phyloP scores from a whole-genome alignment of 495 filamentous ascomycete species.

The Extremus antarcticus region DNA sequence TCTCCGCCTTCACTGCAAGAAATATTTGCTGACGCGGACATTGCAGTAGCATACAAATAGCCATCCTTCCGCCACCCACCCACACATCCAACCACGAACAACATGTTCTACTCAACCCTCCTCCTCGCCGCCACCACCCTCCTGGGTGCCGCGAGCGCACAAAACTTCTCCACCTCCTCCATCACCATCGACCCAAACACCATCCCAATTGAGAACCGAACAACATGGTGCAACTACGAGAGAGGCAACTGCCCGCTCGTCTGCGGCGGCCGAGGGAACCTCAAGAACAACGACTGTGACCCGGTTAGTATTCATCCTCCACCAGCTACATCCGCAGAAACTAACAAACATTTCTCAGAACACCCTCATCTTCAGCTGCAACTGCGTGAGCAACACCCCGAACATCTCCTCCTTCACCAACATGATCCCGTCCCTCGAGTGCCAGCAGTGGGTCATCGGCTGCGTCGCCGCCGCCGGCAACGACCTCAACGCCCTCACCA shows the following conservation, averaged over 20 bases:
- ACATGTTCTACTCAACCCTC: constrained; percentile 31
- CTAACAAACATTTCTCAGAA: constrained; percentile 27
- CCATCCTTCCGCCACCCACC: background rate
- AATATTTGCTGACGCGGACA: background rate
- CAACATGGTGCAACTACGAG: constrained; percentile 28
- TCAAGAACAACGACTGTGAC: constrained; percentile 28
- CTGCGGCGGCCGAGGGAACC: constrained; percentile 25
- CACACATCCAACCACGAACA: background rate
- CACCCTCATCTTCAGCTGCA: constrained; percentile 43
- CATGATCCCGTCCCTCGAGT: constrained; percentile 49
- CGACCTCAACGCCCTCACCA: constrained; percentile 35
- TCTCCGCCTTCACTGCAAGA: background rate
- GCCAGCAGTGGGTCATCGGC: constrained; percentile 37
- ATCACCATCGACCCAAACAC: constrained; percentile 19
- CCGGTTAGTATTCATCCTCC: constrained; percentile 19
- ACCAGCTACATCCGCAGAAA: background rate
- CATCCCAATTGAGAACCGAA: constrained; percentile 11
- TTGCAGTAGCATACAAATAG: background rate
- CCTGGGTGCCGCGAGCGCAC: constrained; percentile 26
- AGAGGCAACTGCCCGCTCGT: constrained; percentile 29
- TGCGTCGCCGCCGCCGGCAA: constrained; percentile 41
- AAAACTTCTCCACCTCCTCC: constrained; percentile 20
- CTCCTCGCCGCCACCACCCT: constrained; percentile 28
- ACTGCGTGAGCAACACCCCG: constrained; percentile 44
- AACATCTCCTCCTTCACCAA: constrained; percentile 41